Percentiles rank a stretch among this genome's conserved stretches.
These are phyloP conservation scores for Phytophthora pistaciae DNA, from an alignment of 352 stramenopile genomes.

Conservation along the genomic window DNA sequence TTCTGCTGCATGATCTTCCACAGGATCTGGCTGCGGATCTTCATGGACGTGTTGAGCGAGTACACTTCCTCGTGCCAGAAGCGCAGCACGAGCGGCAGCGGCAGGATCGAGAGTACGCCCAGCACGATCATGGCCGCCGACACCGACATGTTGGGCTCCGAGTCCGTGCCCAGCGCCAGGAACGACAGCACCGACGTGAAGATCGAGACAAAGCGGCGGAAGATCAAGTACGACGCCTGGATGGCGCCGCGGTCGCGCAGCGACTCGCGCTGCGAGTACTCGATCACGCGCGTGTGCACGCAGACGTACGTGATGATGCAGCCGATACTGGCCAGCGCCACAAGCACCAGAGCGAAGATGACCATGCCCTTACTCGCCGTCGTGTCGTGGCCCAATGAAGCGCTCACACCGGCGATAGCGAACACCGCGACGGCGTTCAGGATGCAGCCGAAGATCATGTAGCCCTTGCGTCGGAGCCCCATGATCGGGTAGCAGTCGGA, in stretches of 20 bases:
- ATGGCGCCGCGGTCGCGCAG: constrained; percentile 66
- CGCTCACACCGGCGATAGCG: constrained; percentile 61
- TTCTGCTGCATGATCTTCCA: constrained; percentile 87
- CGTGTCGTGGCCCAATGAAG: constrained; percentile 37
- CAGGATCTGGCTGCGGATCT: constrained; percentile 66
- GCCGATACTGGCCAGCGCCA: constrained; percentile 58
- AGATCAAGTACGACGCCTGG: constrained; percentile 69
- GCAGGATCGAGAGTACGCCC: constrained; percentile 61
- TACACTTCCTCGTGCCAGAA: constrained; percentile 78
- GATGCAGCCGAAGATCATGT: constrained; percentile 89
- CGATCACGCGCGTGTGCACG: constrained; percentile 69
- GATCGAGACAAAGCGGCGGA: constrained; percentile 64
- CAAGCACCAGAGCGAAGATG: constrained; percentile 49
- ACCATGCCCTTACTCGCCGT: constrained; percentile 44
- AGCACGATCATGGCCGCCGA: constrained; percentile 57
- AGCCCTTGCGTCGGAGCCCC: constrained; percentile 90
- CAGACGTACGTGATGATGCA: constrained; percentile 77
- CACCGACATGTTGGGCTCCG: constrained; percentile 48
- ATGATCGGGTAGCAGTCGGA: constrained; percentile 93
- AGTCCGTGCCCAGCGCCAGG: constrained; percentile 48
- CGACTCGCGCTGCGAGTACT: constrained; percentile 70
- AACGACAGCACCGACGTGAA: constrained; percentile 64
- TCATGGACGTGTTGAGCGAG: constrained; percentile 66
- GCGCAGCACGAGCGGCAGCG: constrained; percentile 55
- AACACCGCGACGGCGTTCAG: constrained; percentile 73